Conservation (phyloP, 306 rosid genomes). For the Ormosia emarginata region DNA sequence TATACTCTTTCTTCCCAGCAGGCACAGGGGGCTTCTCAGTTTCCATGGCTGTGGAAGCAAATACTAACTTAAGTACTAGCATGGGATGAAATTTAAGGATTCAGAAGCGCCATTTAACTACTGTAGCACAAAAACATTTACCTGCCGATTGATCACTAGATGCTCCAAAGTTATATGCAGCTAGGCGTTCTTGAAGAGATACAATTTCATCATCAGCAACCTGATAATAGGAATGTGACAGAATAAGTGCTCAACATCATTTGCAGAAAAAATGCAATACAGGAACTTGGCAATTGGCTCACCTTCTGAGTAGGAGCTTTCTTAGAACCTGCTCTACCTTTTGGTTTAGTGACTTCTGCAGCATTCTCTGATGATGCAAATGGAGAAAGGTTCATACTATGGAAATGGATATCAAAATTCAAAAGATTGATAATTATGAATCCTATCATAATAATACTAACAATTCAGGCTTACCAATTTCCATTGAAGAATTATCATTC, state of each 20-base stretch:
- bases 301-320: conserved; percentile 64
- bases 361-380: conserved; percentile 43
- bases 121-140: background rate
- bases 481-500: conserved; percentile 52
- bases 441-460: background rate
- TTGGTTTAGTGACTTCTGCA: conserved; percentile 50
- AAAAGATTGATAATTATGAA: background rate
- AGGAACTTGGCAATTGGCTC: background rate
- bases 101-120: background rate
- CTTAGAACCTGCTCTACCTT: conserved; percentile 51
- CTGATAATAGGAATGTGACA: conserved; percentile 29
- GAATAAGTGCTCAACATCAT: background rate
- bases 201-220: conserved; percentile 53
- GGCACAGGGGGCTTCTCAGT: conserved; percentile 48
- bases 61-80: background rate
- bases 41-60: conserved; percentile 44
- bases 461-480: conserved; percentile 54
- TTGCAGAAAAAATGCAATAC: background rate
- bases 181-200: conserved; percentile 88
- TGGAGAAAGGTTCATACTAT: background rate
- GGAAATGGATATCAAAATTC: background rate
- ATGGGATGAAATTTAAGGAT: background rate
- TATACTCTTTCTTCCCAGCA: conserved; percentile 47
- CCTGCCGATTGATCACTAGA: conserved; percentile 68
- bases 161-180: conserved; percentile 78